These are phyloP conservation scores for Metrosideros polymorpha DNA, from an alignment of 441 rosid species.

Conservation along the genomic window DNA sequence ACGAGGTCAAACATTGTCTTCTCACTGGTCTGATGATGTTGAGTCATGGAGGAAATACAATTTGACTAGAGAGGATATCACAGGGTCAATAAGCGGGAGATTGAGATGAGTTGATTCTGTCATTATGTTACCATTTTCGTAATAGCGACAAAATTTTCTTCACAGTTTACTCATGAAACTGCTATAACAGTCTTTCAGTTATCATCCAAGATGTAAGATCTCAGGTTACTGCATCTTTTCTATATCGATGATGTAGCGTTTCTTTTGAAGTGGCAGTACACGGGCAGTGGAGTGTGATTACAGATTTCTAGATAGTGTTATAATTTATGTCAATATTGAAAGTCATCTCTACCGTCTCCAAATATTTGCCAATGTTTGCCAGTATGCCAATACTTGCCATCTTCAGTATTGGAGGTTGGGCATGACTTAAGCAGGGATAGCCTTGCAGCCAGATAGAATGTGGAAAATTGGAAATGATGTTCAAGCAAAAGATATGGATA, in stretches of 20 bases:
- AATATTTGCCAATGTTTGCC: neutral
- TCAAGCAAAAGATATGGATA: neutral
- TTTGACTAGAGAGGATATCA: neutral
- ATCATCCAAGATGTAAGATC: neutral
- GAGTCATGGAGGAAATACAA: neutral
- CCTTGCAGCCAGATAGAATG: neutral
- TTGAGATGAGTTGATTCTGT: neutral
- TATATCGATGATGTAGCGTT: neutral
- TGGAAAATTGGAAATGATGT: neutral
- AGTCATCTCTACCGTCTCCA: neutral
- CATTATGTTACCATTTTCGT: neutral
- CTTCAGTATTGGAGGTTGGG: neutral
- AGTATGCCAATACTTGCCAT: neutral
- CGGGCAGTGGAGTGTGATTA: neutral
- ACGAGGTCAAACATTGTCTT: neutral
- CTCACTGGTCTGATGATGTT: neutral
- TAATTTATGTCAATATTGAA: neutral
- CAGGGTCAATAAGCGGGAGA: neutral
- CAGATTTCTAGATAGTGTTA: neutral
- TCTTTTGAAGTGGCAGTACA: neutral
- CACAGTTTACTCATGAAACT: neutral
- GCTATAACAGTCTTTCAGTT: neutral
- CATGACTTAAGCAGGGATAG: neutral
- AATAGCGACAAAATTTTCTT: neutral
- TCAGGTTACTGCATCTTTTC: neutral